Base-by-base conservation (phyloP, 768 basidiomycete genomes). In the Phlegmacium glaucopus region DNA sequence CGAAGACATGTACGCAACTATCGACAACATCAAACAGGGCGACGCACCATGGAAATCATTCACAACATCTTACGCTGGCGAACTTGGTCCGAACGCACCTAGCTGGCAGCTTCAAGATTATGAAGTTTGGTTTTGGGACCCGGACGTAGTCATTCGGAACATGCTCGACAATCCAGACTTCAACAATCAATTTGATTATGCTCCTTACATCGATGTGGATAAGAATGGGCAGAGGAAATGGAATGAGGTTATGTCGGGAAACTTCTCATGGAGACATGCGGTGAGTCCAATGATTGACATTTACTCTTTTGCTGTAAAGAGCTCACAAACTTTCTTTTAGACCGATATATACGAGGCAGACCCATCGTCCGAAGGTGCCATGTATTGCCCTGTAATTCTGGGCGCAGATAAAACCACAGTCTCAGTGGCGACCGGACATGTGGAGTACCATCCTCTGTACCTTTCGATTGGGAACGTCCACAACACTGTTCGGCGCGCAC, bases 241-340 rank as follows among this genome's bases (percentile, higher is more conserved):
- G 53, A 43, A 36, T 13, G 56, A 72, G 37, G 55, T 71, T 8
- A 69, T 72, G 65, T 68, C 67, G 0, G 67, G 60, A 0, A 61
- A 64, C 34, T 72, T 53, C 42, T 57, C 60, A 0, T 72, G 60
- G 62, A 46, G 50, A 6, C 32, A 34, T 62, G 67, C 43, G 58
- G 32, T 34, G n/a, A 10, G 32, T 34, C 32, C n/a, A n/a, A n/a
- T n/a, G n/a, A n/a, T n/a, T 34, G n/a, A 39, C 17, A 13, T 39
- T 13, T 13, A 4, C 11, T 17, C 6, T 13, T 11, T 39, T 39
- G 2, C 22, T 22, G 3, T 22, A 22, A 22, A 5, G 22, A 22
- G 22, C 5, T 22, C 22, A 22, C 5, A 39, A 17, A 17, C 12
- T 39, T 6, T 7, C 17, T 13, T 39, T 18, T 13, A 13, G 12